Conservation (phyloP, 2,329 filamentous ascomycete genomes). For the Epichloe elymi region DNA sequence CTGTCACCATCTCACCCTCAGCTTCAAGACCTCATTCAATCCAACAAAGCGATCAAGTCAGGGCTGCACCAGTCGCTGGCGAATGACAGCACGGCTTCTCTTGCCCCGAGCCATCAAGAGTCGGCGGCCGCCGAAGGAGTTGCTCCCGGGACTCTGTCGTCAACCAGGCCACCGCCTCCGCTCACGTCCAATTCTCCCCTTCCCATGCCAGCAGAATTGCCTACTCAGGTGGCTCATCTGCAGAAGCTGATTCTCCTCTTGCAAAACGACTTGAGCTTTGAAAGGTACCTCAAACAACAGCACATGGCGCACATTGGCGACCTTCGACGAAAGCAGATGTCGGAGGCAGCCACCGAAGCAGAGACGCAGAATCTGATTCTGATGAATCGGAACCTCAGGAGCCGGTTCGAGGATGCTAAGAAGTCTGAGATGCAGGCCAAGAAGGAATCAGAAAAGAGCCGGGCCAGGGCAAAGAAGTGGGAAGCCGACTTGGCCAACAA, state of each 20-base stretch:
- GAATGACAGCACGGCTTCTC: slow-evolving; percentile 45
- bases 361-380: slow-evolving; percentile 73
- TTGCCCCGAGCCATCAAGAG: slow-evolving; percentile 38
- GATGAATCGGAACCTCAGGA: slow-evolving; percentile 59
- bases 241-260: slow-evolving; percentile 64
- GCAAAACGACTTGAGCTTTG: slow-evolving; percentile 71
- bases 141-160: slow-evolving; percentile 12
- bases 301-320: slow-evolving; percentile 73
- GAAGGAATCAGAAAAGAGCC: slow-evolving; percentile 58
- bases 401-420: slow-evolving; percentile 60
- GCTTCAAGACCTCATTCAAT: slow-evolving; percentile 46
- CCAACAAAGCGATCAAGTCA: slow-evolving; percentile 44
- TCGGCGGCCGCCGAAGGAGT: slow-evolving; percentile 26
- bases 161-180: slow-evolving; percentile 13
- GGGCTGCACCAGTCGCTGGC: slow-evolving; percentile 40
- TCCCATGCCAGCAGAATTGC: slow-evolving; percentile 20
- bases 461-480: slow-evolving; percentile 64
- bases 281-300: slow-evolving; percentile 72
- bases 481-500: slow-evolving; percentile 58
- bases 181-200: slow-evolving; percentile 15
- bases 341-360: slow-evolving; percentile 65
- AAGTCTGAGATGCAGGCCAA: slow-evolving; percentile 56
- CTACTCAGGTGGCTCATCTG: slow-evolving; percentile 39
- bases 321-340: slow-evolving; percentile 59
- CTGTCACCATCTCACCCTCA: slow-evolving; percentile 39